phyloP scores from a whole-genome alignment of 2,329 filamentous ascomycete species.

The Pseudocercospora cruenta region DNA sequence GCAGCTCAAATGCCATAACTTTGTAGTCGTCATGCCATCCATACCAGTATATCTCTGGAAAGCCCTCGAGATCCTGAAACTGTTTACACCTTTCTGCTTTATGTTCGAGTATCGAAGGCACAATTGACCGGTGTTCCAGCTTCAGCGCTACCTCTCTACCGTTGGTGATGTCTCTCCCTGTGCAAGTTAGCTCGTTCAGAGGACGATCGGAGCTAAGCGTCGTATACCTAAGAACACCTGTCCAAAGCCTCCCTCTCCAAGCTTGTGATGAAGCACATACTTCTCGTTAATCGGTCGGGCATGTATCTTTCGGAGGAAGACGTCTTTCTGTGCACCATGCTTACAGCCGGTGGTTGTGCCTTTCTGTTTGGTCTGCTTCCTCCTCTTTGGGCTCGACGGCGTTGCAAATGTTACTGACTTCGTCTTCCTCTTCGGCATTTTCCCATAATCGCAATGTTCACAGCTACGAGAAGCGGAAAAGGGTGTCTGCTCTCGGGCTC shows the following conservation, averaged over 20 bases:
- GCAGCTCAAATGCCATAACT: slow-evolving; percentile 9
- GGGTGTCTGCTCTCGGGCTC: neutral
- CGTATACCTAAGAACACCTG: slow-evolving; percentile 10
- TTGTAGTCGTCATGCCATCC: slow-evolving; percentile 8
- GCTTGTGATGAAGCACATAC: slow-evolving; percentile 11
- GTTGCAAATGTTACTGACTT: neutral
- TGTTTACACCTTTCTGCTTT: neutral
- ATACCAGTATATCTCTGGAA: slow-evolving; percentile 1
- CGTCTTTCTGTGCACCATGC: neutral
- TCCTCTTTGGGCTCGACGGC: neutral
- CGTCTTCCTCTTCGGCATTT: neutral
- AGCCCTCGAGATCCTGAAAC: neutral
- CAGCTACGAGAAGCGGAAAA: neutral
- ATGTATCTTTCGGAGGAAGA: slow-evolving; percentile 1
- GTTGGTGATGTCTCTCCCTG: slow-evolving; percentile 6
- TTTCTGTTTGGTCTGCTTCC: neutral
- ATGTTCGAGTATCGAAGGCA: neutral
- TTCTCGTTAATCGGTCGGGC: neutral
- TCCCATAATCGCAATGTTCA: neutral
- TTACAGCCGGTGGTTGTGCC: neutral
- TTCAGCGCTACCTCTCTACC: slow-evolving; percentile 14
- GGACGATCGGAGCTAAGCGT: neutral
- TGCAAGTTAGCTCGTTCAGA: slow-evolving; percentile 4
- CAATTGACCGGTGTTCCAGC: slow-evolving; percentile 6
- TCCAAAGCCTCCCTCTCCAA: slow-evolving; percentile 12